Evolutionary conservation across 2,329 filamentous ascomycete genomes (phyloP), one percentile per base, ranked within the genome.

Genomic region (Lasiodiplodia gonubiensis): DNA sequence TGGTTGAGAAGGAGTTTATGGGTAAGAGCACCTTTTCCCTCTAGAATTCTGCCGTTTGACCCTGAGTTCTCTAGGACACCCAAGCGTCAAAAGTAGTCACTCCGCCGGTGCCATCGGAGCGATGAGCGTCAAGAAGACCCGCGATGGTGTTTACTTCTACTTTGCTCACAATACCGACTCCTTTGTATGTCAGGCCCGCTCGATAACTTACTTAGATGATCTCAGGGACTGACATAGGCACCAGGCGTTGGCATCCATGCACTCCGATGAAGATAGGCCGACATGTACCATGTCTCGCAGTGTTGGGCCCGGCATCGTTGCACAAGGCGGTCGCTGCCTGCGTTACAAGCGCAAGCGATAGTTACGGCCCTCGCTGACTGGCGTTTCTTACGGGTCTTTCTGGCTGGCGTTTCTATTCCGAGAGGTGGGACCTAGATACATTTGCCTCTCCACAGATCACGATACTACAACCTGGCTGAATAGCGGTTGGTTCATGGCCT

Each of bases 161-260:
- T 99, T 97, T 81, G 94, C 91, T 1, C 95, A 99, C 83, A 99
- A 98, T 75, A 99, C 95, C 0, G 94, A 98, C 77, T 90, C 88
- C 1, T 90, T 91, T 74, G 87, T 85, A 75, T 76, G 82, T 74
- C 25, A 25, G 16, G 10, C 35, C 23, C 27, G 48, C 35, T 48
- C 8, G 33, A 37, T 12, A 18, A 5, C 39, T 63, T 16, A 30
- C 66, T 54, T 37, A 35, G 23, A 63, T 25, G 39, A 39, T 27
- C 23, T 14, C 30, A 59, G 10, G 16, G 27, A 23, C 53, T 54
- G 6, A 57, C 14, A 14, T 53, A 23, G 10, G 18, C 30, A 55
- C 11, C n/a, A 85, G 82, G 93, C 94, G 6, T 81, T 99, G 64
- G 93, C 93, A 1, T 96, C 93, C 3, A 96, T 98, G 92, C 88